phyloP scores from a whole-genome alignment of 371 early-diverging fungal species.

The Chytridium lagenaria region DNA sequence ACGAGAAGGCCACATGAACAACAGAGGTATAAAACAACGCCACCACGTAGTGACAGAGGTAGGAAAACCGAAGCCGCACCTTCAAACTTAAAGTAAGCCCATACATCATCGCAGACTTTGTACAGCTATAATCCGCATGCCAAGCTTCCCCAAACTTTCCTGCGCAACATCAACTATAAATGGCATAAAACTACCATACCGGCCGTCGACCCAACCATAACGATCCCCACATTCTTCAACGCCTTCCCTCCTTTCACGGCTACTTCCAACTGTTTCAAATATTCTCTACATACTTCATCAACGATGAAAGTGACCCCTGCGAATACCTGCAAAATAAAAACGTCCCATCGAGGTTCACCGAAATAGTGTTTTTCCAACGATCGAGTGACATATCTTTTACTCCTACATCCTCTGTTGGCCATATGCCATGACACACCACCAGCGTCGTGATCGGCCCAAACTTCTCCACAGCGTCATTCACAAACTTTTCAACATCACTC shows the following conservation, averaged over 20 bases:
- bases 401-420: conserved; percentile 51
- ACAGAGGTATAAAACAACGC: too few relatives aligned
- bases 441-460: conserved; percentile 52
- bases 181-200: too few relatives aligned
- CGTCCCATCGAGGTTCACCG: conserved; percentile 59
- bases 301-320: background rate
- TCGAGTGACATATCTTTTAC: conserved; percentile 57
- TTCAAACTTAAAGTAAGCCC: conserved; percentile 54
- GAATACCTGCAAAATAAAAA: conserved; percentile 54
- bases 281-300: conserved; percentile 30
- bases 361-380: conserved; percentile 54
- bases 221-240: conserved; percentile 43
- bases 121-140: conserved; percentile 52
- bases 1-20: too few relatives aligned
- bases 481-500: conserved; percentile 29
- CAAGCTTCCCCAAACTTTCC: conserved; percentile 62
- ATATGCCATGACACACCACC: conserved; percentile 62
- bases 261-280: conserved; percentile 47
- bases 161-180: conserved; percentile 47
- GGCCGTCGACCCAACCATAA: conserved; percentile 47
- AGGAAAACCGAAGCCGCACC: too few relatives aligned
- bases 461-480: conserved; percentile 26
- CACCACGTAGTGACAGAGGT: conserved; percentile 1
- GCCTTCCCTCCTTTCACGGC: conserved; percentile 29
- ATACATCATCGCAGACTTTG: conserved; percentile 59